These are phyloP conservation scores for Cryptococcus sp. DNA, from an alignment of 1,284 basidiomycete species.

Conservation along the genomic window DNA sequence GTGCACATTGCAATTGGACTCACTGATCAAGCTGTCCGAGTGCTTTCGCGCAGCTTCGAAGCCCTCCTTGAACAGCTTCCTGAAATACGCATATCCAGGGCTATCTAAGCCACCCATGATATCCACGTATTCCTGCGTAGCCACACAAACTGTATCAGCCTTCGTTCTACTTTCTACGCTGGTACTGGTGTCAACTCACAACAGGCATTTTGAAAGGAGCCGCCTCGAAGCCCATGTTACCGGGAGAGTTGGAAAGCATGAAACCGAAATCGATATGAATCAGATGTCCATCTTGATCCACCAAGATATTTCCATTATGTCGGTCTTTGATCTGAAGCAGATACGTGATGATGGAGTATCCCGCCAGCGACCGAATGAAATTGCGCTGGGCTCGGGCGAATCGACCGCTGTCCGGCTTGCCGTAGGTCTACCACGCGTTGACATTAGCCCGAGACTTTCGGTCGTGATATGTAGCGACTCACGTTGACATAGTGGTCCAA, in stretches of 20 bases:
- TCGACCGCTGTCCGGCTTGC: conserved; percentile 80
- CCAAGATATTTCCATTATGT: conserved; percentile 97
- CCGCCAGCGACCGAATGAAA: conserved; percentile 92
- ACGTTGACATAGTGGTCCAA: conserved; percentile 87
- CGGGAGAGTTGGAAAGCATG: conserved; percentile 95
- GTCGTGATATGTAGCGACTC: conserved; percentile 37
- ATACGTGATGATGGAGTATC: conserved; percentile 92
- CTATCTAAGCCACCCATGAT: conserved; percentile 86
- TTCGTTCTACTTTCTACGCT: not conserved
- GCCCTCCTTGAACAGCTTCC: conserved; percentile 82
- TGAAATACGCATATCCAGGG: conserved; percentile 80
- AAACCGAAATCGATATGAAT: conserved; percentile 95
- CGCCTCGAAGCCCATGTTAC: conserved; percentile 97
- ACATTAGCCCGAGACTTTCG: not conserved
- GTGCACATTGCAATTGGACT: conserved; percentile 47
- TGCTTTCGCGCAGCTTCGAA: conserved; percentile 95
- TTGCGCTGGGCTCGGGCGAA: conserved; percentile 83
- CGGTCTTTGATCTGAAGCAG: conserved; percentile 98
- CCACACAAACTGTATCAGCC: no score
- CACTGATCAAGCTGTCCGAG: conserved; percentile 93
- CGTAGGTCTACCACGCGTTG: conserved; percentile 67
- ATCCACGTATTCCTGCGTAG: conserved; percentile 82
- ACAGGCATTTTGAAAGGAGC: conserved; percentile 94
- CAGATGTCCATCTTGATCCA: conserved; percentile 88
- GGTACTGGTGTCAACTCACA: conserved; percentile 38